Evolutionary conservation across 2,329 filamentous ascomycete species (phyloP).

Genomic region (Huntiella decipiens): DNA sequence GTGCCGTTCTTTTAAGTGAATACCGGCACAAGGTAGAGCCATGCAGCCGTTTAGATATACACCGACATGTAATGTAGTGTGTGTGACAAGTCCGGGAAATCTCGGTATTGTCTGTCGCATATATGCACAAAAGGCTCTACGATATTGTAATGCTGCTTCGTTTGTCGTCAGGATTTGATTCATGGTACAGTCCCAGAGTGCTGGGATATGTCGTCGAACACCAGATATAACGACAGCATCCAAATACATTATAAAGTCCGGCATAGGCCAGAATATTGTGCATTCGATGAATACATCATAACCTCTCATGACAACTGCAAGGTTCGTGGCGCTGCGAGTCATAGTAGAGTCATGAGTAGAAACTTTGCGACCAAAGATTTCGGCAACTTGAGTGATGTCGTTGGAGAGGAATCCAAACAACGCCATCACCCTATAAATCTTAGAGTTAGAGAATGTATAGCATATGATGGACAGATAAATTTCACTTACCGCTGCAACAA

Average conservation of each 20-base stretch:
- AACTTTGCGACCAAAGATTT: not conserved
- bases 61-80: not conserved
- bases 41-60: not conserved
- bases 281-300: slow-evolving; percentile 3
- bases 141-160: not conserved
- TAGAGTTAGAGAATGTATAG: not conserved
- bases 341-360: not conserved
- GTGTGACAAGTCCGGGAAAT: not conserved
- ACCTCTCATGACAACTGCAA: not conserved
- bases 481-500: too few relatives aligned
- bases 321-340: not conserved
- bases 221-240: slow-evolving; percentile 3
- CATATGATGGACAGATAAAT: too few relatives aligned
- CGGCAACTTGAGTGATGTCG: not conserved
- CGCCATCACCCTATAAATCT: not conserved
- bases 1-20: not conserved
- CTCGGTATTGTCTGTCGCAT: not conserved
- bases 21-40: not conserved
- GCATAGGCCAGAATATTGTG: not conserved
- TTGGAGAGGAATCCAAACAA: not conserved
- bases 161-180: not conserved
- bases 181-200: not conserved
- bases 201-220: not conserved
- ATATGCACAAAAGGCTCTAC: slow-evolving; percentile 2
- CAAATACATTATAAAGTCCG: not conserved